Evolutionary conservation across 2,329 filamentous ascomycete genomes (phyloP), one percentile per base, ranked within the genome.

Genomic region (Dendrostoma leiphaemia): DNA sequence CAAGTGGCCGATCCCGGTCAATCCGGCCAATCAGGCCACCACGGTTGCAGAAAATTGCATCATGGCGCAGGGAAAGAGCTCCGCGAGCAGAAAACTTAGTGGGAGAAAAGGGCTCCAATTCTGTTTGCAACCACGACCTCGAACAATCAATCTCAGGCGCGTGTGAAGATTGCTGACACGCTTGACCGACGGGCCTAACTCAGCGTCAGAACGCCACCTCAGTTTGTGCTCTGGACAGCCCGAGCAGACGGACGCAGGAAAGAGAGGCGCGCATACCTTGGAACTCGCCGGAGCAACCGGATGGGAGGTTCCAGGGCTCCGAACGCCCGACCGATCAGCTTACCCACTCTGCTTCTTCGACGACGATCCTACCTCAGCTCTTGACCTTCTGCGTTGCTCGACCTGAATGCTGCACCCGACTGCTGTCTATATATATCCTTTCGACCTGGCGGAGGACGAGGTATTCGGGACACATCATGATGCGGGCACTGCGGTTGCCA

Each of bases 401-500:
- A 17, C n/a, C 19, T 23, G 12, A 24, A 15, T 21, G 21, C 21
- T 13, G 9, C 15, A 5, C 38, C 10, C 15, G 13, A 26, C 23
- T 41, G 21, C 12, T 1, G 21, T 24, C 37, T 40, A 24, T 19
- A 40, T n/a, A 40, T 12, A 13, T 6, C 3, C 24, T 40, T 15
- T 32, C 8, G 29, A 15, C 8, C 29, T 15, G 29, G 34, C 13
- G 15, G 34, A 12, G 34, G 34, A n/a, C 34, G 34, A 15, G 6
- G 34, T 37, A 37, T 15, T 37, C 34, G 19, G 17, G 3, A 46
- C 13, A 3, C 44, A 23, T n/a, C 10, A 51, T 51, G 48, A 19
- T 51, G 44, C 48, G 51, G 32, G 43, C 51, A 21, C 29, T 51
- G 24, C 55, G 55, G 15, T 19, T 48, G 41, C 24, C 55, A n/a